These are phyloP conservation scores for Solanum hybrid DNA, from an alignment of 305 asterid genomes.

Conservation along the genomic window DNA sequence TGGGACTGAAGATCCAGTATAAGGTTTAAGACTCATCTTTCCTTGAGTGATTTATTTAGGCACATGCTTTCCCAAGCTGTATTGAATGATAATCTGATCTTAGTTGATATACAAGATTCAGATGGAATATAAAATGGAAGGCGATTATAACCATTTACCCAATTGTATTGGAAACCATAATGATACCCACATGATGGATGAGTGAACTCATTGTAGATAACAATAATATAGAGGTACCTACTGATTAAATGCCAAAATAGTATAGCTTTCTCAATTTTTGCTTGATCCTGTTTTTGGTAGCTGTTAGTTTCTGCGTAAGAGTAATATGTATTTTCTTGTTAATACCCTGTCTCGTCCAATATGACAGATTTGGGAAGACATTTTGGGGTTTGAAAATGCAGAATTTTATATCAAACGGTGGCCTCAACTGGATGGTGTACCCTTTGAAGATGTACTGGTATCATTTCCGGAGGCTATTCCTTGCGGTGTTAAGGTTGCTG, in stretches of 20 bases:
- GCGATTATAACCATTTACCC: neutral
- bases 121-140: neutral
- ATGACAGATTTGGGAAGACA: constrained; percentile 97
- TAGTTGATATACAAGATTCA: neutral
- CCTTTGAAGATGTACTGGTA: constrained; percentile 65
- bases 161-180: neutral
- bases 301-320: neutral
- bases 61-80: neutral
- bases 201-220: neutral
- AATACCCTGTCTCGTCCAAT: constrained; percentile 1
- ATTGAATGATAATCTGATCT: neutral
- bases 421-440: constrained; percentile 72
- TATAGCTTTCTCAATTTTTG: neutral
- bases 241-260: neutral
- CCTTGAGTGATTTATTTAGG: neutral
- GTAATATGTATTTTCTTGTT: neutral
- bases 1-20: neutral
- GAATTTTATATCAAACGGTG: constrained; percentile 92
- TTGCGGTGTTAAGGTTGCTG: constrained; percentile 84
- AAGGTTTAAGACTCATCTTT: neutral
- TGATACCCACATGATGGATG: neutral
- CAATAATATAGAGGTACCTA: neutral
- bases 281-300: neutral
- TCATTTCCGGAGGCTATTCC: constrained; percentile 95
- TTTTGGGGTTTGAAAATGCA: constrained; percentile 95